phyloP scores from a whole-genome alignment of 805 yeast genomes.

The Myxozyma udenii region DNA sequence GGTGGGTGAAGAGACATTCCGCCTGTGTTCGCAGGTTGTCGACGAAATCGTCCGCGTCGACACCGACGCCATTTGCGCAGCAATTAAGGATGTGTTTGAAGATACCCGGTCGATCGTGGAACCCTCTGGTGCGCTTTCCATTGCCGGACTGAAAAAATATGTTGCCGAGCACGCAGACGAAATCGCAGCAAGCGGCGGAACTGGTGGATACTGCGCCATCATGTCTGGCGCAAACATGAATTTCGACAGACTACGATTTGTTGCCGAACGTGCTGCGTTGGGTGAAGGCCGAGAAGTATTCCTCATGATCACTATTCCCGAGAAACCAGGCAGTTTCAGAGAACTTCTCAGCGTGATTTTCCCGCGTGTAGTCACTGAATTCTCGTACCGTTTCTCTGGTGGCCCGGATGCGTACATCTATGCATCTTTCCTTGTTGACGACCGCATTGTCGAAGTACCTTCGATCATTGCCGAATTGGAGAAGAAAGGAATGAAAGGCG shows the following conservation, averaged over 20 bases:
- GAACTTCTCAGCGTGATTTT: constrained; percentile 71
- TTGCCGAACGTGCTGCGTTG: constrained; percentile 93
- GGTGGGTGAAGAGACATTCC: constrained; percentile 87
- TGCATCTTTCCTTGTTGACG: constrained; percentile 77
- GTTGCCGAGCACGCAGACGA: constrained; percentile 64
- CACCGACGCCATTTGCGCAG: constrained; percentile 95
- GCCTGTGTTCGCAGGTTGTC: constrained; percentile 70
- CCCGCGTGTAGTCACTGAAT: constrained; percentile 92
- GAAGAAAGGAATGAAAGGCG: constrained; percentile 61
- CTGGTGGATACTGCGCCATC: constrained; percentile 74
- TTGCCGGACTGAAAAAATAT: constrained; percentile 90
- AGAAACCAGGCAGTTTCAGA: constrained; percentile 84
- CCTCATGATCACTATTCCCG: constrained; percentile 86
- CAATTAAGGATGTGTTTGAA: constrained; percentile 92
- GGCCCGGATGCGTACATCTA: constrained; percentile 65
- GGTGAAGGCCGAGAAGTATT: constrained; percentile 98
- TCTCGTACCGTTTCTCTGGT: constrained; percentile 75
- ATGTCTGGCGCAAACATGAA: constrained; percentile 98
- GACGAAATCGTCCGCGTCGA: constrained; percentile 83
- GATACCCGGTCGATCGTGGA: constrained; percentile 92
- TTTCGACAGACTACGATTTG: constrained; percentile 92
- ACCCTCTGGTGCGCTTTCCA: constrained; percentile 95
- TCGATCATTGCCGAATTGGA: constrained; percentile 51
- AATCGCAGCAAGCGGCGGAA: constrained; percentile 44
- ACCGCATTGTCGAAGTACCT: constrained; percentile 68